phyloP scores from a whole-genome alignment of 768 basidiomycete genomes.

The Xerocomellus amylosporus region DNA sequence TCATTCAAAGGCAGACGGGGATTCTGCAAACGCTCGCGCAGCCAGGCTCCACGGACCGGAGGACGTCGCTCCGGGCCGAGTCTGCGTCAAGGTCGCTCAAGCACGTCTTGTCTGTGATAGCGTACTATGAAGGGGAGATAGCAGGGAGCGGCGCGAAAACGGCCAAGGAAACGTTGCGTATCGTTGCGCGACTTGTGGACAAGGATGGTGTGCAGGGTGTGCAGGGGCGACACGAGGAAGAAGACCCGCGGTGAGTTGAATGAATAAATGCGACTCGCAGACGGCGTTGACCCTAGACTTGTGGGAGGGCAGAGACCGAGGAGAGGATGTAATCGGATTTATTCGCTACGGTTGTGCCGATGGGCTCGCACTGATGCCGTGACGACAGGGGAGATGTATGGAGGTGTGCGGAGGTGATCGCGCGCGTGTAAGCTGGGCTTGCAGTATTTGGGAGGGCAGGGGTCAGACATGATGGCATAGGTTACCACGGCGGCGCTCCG shows the following conservation, averaged over 20 bases:
- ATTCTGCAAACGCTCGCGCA: slow-evolving; percentile 42
- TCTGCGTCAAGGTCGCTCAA: slow-evolving; percentile 39
- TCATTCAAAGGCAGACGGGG: slow-evolving; percentile 45
- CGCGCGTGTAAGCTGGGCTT: slow-evolving; percentile 18
- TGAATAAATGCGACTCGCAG: not conserved
- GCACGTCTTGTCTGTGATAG: slow-evolving; percentile 41
- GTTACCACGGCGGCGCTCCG: slow-evolving; percentile 26
- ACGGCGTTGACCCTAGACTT: slow-evolving; percentile 15
- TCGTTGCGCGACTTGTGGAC: slow-evolving; percentile 60
- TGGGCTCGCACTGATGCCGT: slow-evolving; percentile 53
- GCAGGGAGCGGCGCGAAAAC: slow-evolving; percentile 40
- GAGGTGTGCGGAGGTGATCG: not conserved
- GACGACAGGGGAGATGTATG: slow-evolving; percentile 16
- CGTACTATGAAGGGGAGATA: slow-evolving; percentile 58
- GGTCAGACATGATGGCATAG: slow-evolving; percentile 6
- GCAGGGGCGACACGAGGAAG: slow-evolving; percentile 30
- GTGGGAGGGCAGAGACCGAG: slow-evolving; percentile 34
- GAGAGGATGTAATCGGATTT: slow-evolving; percentile 53
- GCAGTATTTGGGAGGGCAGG: slow-evolving; percentile 27
- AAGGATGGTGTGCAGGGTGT: slow-evolving; percentile 52
- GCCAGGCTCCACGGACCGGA: slow-evolving; percentile 28
- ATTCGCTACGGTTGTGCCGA: slow-evolving; percentile 54
- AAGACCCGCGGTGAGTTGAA: slow-evolving; percentile 48
- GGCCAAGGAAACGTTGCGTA: slow-evolving; percentile 55
- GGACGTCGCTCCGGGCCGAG: slow-evolving; percentile 30